These are phyloP conservation scores for Sarocladiaceae sp. DNA, from an alignment of 2,329 filamentous ascomycete genomes.

Conservation along the genomic window DNA sequence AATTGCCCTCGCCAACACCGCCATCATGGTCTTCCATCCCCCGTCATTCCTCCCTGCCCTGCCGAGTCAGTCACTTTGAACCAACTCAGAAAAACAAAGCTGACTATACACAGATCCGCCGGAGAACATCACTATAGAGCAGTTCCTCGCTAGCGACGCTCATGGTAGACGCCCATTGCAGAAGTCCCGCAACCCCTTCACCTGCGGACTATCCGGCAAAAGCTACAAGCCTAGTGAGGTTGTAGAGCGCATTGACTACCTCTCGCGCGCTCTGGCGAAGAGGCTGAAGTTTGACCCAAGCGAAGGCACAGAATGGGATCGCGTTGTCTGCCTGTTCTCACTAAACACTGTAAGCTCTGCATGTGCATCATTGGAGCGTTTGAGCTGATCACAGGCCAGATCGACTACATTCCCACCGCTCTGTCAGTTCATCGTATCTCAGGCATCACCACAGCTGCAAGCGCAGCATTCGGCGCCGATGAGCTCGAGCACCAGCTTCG, in stretches of 20 bases:
- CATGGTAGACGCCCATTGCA: slow-evolving; percentile 59
- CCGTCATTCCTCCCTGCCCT: slow-evolving; percentile 59
- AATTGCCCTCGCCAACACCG: background rate
- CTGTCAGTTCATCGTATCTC: slow-evolving; percentile 72
- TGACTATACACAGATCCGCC: background rate
- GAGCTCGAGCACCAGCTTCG: slow-evolving; percentile 71
- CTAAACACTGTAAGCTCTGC: slow-evolving; percentile 72
- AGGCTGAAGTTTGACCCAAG: slow-evolving; percentile 63
- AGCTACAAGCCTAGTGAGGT: slow-evolving; percentile 59
- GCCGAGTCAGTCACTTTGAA: slow-evolving; percentile 34
- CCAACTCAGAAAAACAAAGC: background rate
- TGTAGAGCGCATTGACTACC: slow-evolving; percentile 58
- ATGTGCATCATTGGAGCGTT: no score
- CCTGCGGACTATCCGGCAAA: slow-evolving; percentile 65
- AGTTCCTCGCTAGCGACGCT: slow-evolving; percentile 16
- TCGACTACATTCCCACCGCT: slow-evolving; percentile 69
- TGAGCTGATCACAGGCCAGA: slow-evolving; percentile 34
- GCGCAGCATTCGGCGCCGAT: slow-evolving; percentile 65
- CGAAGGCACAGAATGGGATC: slow-evolving; percentile 73
- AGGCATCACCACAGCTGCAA: slow-evolving; percentile 71
- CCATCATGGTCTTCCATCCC: slow-evolving; percentile 51
- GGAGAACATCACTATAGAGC: slow-evolving; percentile 4
- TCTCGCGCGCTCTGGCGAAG: slow-evolving; percentile 45
- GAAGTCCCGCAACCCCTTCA: slow-evolving; percentile 62
- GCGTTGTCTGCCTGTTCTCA: slow-evolving; percentile 73